Base-by-base conservation (phyloP, 2,329 filamentous ascomycete genomes). In the Chrysoporthe deuterocubensis region DNA sequence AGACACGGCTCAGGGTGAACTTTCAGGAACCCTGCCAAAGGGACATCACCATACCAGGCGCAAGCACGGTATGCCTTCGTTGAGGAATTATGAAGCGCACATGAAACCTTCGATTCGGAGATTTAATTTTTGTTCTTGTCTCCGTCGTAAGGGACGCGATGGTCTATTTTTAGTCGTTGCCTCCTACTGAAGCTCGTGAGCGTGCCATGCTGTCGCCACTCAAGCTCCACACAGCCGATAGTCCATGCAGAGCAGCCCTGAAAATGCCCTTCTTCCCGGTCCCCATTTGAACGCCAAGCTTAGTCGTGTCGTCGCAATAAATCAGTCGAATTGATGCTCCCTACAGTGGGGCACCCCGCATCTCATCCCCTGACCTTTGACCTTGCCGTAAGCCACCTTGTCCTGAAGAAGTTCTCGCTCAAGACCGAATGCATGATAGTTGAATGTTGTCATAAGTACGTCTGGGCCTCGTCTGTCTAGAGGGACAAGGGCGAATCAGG, bases 221-320 rank as follows among this genome's bases (percentile, higher is more conserved):
- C 18, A 3, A 34, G 16, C 54, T 13, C 11, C 16, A 42, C 21
- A 8, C 46, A 52, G 18, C n/a, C 48, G 9, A 16, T 43, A 21
- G n/a, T 21, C n/a, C 8, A 48, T 66, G 48, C 57, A 56, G 48
- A 44, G 44, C 21, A 50, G 16, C n/a, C n/a, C 21, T 14, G n/a
- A 21, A 21, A 37, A 63, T 40, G n/a, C 9, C 46, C 34, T 32
- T 59, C 43, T 56, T n/a, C 46, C 40, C 16, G n/a, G 21, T 11
- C 46, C 9, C 64, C 58, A 34, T 58, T 26, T 64, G 34, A 66
- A 66, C 64, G 64, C 64, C 64, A 54, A 66, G 64, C 64, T 61
- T 52, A 26, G 52, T 56, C 46, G 14, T 56, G 37, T 44, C 50
- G 6, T 50, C 4, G 50, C 50, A 66, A 46, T 44, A 54, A 54